Evolutionary conservation across 2,329 filamentous ascomycete species (phyloP).

Genomic region (Cercospora brassicicola): DNA sequence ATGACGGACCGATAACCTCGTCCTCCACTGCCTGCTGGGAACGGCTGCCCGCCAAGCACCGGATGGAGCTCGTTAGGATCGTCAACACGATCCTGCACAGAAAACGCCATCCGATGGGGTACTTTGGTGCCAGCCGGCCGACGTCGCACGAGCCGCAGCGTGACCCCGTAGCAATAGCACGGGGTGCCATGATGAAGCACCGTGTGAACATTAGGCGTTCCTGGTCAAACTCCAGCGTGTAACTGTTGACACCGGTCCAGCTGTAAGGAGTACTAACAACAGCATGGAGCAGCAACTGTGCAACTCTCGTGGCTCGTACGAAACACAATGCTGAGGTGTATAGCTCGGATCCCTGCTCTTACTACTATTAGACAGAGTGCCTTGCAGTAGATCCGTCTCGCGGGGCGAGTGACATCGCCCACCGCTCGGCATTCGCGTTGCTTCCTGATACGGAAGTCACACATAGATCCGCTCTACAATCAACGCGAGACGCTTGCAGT

Average conservation of each 20-base stretch:
- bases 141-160: conserved; percentile 26
- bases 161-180: conserved; percentile 20
- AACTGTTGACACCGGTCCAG: conserved; percentile 21
- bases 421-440: conserved; percentile 4
- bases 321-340: conserved; percentile 19
- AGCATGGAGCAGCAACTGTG: conserved; percentile 24
- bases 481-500: conserved; percentile 13
- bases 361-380: conserved; percentile 19
- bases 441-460: conserved; percentile 13
- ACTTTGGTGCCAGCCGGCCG: conserved; percentile 15
- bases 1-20: background rate
- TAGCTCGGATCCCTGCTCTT: conserved; percentile 24
- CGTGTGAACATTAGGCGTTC: conserved; percentile 21
- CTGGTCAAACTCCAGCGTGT: conserved; percentile 22
- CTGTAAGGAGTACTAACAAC: conserved; percentile 17
- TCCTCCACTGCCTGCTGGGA: background rate
- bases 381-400: conserved; percentile 22
- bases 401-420: background rate
- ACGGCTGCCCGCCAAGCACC: background rate
- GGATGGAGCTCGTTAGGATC: conserved; percentile 1
- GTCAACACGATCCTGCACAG: conserved; percentile 1
- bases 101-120: conserved; percentile 18
- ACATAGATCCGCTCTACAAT: conserved; percentile 11
- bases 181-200: conserved; percentile 19
- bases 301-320: conserved; percentile 22